Conservation (phyloP, 2,329 filamentous ascomycete genomes). For the Graphilbum sp. region DNA sequence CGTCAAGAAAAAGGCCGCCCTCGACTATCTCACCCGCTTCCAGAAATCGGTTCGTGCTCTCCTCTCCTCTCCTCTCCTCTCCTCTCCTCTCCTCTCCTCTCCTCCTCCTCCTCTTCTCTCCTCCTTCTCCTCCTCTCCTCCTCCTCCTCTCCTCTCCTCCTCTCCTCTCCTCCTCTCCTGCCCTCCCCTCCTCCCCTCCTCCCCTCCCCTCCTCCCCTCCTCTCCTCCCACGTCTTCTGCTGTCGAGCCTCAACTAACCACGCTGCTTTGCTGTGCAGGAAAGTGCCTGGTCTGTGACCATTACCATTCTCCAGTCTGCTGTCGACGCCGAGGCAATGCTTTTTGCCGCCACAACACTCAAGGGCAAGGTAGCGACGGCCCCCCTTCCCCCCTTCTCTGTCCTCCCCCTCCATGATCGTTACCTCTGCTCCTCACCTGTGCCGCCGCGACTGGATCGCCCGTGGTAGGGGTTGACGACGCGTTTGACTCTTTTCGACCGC, state of each 20-base stretch:
- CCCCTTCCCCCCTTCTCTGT: not conserved
- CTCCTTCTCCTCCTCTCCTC: not conserved
- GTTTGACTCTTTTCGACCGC: too few species aligned
- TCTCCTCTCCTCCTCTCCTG: not conserved
- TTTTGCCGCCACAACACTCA: conserved; percentile 91
- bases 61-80: not conserved
- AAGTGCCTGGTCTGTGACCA: conserved; percentile 79
- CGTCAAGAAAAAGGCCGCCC: conserved; percentile 74
- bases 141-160: not conserved
- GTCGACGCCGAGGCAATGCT: conserved; percentile 74
- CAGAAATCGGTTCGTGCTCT: conserved; percentile 80
- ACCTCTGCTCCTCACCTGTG: not conserved
- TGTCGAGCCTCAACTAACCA: conserved; percentile 4
- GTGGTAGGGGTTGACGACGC: too few species aligned
- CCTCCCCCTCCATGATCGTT: not conserved
- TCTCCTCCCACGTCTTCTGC: not conserved
- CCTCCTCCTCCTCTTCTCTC: not conserved
- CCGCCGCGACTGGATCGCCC: too few species aligned
- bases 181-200: not conserved
- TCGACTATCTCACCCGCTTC: conserved; percentile 76
- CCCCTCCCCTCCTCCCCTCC: conserved; percentile 1
- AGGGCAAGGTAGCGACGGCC: conserved; percentile 93
- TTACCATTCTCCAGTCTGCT: conserved; percentile 70
- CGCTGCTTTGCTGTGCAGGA: too few species aligned
- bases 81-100: not conserved